phyloP scores from a whole-genome alignment of 306 rosid species.

The Gillenia trifoliata region DNA sequence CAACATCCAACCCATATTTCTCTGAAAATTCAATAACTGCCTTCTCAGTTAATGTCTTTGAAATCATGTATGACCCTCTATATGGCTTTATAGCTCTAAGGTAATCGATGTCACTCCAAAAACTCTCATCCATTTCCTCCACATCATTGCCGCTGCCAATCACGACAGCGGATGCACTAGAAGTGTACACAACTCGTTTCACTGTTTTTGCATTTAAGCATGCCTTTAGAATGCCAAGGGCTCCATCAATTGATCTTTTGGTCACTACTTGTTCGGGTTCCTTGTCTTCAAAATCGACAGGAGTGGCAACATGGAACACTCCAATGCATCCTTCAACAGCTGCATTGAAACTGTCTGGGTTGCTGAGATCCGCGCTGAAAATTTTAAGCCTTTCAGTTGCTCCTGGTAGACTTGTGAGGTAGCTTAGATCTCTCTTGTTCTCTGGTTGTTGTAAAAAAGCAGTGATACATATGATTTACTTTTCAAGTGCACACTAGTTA shows the following conservation, averaged over 20 bases:
- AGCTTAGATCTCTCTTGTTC: slow-evolving; percentile 35
- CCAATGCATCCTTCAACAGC: slow-evolving; percentile 49
- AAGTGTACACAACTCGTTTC: slow-evolving; percentile 62
- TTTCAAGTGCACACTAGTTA: too few relatives aligned
- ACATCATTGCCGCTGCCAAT: not conserved
- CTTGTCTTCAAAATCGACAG: slow-evolving; percentile 28
- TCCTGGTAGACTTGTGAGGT: slow-evolving; percentile 41
- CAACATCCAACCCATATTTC: slow-evolving; percentile 47
- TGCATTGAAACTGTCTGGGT: slow-evolving; percentile 29
- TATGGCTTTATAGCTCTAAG: slow-evolving; percentile 1
- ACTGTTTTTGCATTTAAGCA: slow-evolving; percentile 39
- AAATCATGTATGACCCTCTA: slow-evolving; percentile 30
- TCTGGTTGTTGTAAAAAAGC: too few relatives aligned
- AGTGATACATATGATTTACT: too few relatives aligned
- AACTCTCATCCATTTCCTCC: slow-evolving; percentile 35
- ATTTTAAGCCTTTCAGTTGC: slow-evolving; percentile 38
- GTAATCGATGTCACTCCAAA: slow-evolving; percentile 42
- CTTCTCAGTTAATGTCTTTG: slow-evolving; percentile 55
- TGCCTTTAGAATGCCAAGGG: slow-evolving; percentile 43
- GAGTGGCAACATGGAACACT: slow-evolving; percentile 53
- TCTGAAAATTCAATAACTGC: slow-evolving; percentile 56
- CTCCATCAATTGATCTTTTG: slow-evolving; percentile 47
- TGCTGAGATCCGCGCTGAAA: slow-evolving; percentile 34
- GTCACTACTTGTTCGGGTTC: slow-evolving; percentile 45
- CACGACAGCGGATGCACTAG: slow-evolving; percentile 38